Conservation (phyloP, 2,329 filamentous ascomycete genomes). For the Xylariaceae sp. region DNA sequence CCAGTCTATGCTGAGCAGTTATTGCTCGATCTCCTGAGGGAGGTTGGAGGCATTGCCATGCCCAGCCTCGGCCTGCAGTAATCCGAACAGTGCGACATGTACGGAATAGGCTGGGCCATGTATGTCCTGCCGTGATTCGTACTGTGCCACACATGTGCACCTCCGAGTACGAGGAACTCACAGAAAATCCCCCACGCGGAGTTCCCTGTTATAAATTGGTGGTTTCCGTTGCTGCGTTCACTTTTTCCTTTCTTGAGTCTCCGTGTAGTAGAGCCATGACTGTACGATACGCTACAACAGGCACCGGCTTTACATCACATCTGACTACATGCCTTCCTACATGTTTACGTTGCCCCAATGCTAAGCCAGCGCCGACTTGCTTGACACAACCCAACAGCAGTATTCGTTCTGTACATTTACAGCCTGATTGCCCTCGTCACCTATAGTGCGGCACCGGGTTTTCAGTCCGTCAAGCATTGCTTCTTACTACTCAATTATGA, state of each 20-base stretch:
- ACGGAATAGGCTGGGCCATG: not conserved
- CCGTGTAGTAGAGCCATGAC: too few species aligned
- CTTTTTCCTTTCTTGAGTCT: not conserved
- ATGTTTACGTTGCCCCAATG: not conserved
- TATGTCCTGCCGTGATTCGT: not conserved
- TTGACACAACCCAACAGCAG: not conserved
- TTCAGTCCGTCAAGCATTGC: not conserved
- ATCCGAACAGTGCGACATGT: not conserved
- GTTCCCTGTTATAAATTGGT: not conserved
- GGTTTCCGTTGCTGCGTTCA: not conserved
- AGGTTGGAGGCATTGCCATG: not conserved
- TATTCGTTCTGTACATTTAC: not conserved
- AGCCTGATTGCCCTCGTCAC: not conserved
- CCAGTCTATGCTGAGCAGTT: not conserved
- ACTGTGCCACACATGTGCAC: not conserved
- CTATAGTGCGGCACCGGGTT: not conserved
- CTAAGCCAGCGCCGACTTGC: not conserved
- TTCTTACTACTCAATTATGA: not conserved
- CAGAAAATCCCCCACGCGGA: not conserved
- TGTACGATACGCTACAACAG: too few species aligned
- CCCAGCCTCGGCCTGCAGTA: not conserved
- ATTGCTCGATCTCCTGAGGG: not conserved
- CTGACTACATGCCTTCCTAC: too few species aligned
- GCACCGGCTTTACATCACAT: too few species aligned
- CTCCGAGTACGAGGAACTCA: too few species aligned